These are phyloP conservation scores for Apiospora malaysiana DNA, from an alignment of 2,329 filamentous ascomycete genomes.

Conservation along the genomic window DNA sequence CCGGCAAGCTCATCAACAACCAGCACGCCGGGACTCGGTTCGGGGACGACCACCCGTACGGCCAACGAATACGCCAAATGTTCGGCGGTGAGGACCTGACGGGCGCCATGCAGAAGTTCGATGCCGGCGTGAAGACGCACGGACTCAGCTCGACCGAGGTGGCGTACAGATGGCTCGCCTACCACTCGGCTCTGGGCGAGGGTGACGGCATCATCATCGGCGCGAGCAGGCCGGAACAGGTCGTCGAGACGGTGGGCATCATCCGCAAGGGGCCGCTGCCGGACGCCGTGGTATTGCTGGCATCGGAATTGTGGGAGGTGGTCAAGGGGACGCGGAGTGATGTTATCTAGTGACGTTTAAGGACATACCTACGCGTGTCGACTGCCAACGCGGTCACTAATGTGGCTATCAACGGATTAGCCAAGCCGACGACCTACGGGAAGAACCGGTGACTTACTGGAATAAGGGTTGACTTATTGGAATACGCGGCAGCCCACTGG, in stretches of 20 bases:
- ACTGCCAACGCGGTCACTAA: too few relatives aligned
- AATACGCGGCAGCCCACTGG: too few relatives aligned
- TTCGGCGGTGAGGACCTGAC: slow-evolving; percentile 27
- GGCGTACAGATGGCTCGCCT: slow-evolving; percentile 42
- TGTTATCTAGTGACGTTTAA: not conserved
- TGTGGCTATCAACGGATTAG: too few relatives aligned
- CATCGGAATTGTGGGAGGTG: slow-evolving; percentile 32
- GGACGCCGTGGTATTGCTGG: slow-evolving; percentile 29
- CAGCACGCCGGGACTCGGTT: slow-evolving; percentile 37
- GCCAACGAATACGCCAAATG: slow-evolving; percentile 32
- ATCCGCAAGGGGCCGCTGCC: slow-evolving; percentile 41
- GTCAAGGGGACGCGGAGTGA: not conserved
- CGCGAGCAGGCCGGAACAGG: slow-evolving; percentile 39
- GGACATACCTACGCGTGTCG: too few relatives aligned
- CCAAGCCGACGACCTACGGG: too few relatives aligned
- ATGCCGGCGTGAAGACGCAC: slow-evolving; percentile 32
- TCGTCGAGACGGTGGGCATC: slow-evolving; percentile 38
- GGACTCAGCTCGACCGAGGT: slow-evolving; percentile 41
- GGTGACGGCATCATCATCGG: slow-evolving; percentile 43
- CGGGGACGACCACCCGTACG: slow-evolving; percentile 34
- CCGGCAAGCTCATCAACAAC: slow-evolving; percentile 38
- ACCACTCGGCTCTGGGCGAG: slow-evolving; percentile 38
- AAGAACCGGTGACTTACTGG: too few relatives aligned
- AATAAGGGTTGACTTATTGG: too few relatives aligned
- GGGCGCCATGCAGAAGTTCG: slow-evolving; percentile 39